Evolutionary conservation across 345 rosid species (phyloP).

Genomic region (rapeseed (Brassica napus)): DNA sequence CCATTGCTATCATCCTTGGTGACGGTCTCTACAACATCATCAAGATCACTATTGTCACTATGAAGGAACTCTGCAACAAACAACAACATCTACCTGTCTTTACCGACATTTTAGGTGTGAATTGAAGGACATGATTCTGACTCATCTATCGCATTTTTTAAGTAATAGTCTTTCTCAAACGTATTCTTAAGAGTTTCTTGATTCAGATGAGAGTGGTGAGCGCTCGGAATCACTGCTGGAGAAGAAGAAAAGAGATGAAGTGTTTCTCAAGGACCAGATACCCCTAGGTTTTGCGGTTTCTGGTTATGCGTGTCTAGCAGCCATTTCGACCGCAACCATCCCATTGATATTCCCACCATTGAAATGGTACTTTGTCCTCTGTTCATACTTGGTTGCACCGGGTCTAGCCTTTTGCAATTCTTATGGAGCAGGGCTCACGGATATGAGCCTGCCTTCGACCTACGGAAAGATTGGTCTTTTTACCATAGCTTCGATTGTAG

Average conservation of each 20-base stretch:
- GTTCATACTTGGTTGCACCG: constrained; percentile 82
- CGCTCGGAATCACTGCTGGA: too few relatives aligned
- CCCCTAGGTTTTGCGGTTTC: background rate
- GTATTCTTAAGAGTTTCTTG: background rate
- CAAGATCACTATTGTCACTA: constrained; percentile 46
- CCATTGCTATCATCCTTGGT: constrained; percentile 86
- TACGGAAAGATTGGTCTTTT: constrained; percentile 95
- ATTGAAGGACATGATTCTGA: background rate
- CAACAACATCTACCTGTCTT: background rate
- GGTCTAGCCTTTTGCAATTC: constrained; percentile 94
- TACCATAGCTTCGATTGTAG: constrained; percentile 79
- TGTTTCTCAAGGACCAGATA: background rate
- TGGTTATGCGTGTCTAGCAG: background rate
- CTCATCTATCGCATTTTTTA: constrained; percentile 4
- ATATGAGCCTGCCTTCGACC: constrained; percentile 77
- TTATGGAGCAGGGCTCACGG: constrained; percentile 84
- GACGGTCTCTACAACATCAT: constrained; percentile 89
- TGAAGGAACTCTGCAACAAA: background rate
- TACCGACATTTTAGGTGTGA: background rate
- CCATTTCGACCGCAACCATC: background rate
- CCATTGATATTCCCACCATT: constrained; percentile 12
- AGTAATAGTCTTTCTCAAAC: background rate
- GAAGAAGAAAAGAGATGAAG: background rate
- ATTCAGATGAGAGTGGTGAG: background rate
- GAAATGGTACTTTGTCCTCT: constrained; percentile 82